Evolutionary conservation across 495 filamentous ascomycete species (phyloP), one percentile per base, ranked within the genome.

Genomic region (Cercophora samala): DNA sequence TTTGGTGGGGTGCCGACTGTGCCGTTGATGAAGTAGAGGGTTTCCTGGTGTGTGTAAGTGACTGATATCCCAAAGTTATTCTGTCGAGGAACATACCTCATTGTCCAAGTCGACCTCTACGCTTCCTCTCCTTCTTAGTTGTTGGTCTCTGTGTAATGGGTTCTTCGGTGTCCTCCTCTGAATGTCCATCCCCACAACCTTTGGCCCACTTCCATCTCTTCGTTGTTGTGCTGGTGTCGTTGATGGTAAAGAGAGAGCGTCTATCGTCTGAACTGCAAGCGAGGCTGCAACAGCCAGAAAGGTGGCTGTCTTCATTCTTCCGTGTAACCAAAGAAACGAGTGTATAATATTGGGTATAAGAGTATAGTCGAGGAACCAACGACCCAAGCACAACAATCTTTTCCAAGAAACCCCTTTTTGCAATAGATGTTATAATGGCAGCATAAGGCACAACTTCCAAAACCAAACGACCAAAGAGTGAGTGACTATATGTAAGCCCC

Each of bases 1-100:
- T 89, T 88, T 22, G 82, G 69, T 21, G 91, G 91, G 19, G 91
- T 92, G 46, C 91, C 91, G 66, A 95, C 70, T 13, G 86, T 89
- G 51, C 86, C 80, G 73, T 92, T 92, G 65, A 87, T 84, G 73
- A 87, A 90, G 72, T 95, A 95, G 18, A 91, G 78, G 53, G 81
- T 84, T 79, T 86, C 79, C 83, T 88, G 56, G 54, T 11, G 24
- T 21, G 19, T 23, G n/a, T 68, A 68, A 69, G 55, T 25, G 11
- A 6, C 5, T 25, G 21, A 6, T 15, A 21, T 17, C 51, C 32
- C 8, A n/a, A 24, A 8, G n/a, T 4, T 13, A 42, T 21, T 26
- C 4, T 32, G 9, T 17, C 26, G 37, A 15, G 17, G 32, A 53
- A 60, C 70, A 51, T 70, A 86, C 83, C 75, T 80, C 75, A 64